phyloP scores from a whole-genome alignment of 2,329 filamentous ascomycete species.

The Pezicula radicicola region DNA sequence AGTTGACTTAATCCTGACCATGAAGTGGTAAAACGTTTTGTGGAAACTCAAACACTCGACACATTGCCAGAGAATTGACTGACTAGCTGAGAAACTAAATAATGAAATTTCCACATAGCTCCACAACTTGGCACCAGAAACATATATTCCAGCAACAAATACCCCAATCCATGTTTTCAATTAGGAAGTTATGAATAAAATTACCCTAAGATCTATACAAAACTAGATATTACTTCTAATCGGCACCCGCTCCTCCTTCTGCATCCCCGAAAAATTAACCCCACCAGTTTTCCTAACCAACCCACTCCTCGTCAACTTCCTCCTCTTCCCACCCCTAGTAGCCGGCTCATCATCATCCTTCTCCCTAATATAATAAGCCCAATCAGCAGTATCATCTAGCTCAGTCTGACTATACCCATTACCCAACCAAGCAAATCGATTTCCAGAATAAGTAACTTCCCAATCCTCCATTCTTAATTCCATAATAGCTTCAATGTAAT shows the following conservation, averaged over 20 bases:
- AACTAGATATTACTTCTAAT: not conserved
- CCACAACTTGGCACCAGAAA: too few relatives aligned
- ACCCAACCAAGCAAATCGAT: constrained; percentile 36
- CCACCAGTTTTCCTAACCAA: constrained; percentile 13
- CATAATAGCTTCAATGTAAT: constrained; percentile 45
- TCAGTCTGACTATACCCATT: constrained; percentile 40
- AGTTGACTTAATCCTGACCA: too few relatives aligned
- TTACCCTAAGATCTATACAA: not conserved
- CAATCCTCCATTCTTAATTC: constrained; percentile 45
- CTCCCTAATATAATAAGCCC: constrained; percentile 36
- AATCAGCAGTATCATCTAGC: constrained; percentile 34
- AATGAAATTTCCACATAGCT: too few relatives aligned
- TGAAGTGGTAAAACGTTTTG: too few relatives aligned
- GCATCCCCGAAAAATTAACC: constrained; percentile 17
- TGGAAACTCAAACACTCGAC: too few relatives aligned
- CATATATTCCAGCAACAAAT: not conserved
- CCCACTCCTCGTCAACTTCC: constrained; percentile 26
- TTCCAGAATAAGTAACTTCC: constrained; percentile 36
- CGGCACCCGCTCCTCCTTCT: not conserved
- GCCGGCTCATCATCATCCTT: constrained; percentile 30
- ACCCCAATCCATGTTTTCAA: too few relatives aligned
- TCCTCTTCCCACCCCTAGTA: constrained; percentile 18
- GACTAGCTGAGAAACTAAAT: too few relatives aligned
- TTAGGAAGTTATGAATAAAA: not conserved
- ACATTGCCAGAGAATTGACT: too few relatives aligned